Evolutionary conservation across 345 rosid species (phyloP), one percentile per base, ranked within the genome.

Genomic region (Cardiospermum halicacabum): DNA sequence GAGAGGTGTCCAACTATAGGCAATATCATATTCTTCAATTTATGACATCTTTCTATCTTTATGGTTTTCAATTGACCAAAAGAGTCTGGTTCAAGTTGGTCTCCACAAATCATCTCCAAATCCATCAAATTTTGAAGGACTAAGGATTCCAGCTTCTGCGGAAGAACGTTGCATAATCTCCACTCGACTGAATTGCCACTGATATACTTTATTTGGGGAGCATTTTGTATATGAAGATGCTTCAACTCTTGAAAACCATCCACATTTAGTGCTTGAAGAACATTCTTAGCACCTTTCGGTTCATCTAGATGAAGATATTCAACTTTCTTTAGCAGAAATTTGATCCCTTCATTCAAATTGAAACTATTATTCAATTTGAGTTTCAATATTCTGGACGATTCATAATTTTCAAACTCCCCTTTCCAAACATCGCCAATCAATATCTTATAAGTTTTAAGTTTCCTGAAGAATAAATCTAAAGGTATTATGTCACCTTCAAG

Each of bases 231-330:
- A 18, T 50, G 62, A 3, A 71, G 72, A 42, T 53, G 63, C 58
- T 64, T 71, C 66, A 69, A 40, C 5, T 2, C 36, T 2, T 28
- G 66, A 67, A 70, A 56, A 26, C 72, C 78, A 31, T 66, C 30
- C 16, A 15, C 10, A 27, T 60, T 66, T 7, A 75, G 43, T 16
- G 66, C 65, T 22, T 36, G 11, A 11, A 65, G 8, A n/a, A 64
- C 26, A 50, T 25, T 69, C 39, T 27, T 24, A 3, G 53, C n/a
- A 15, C 53, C 69, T 12, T 53, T 58, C 32, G 58, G 9, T 1
- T 37, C 49, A 24, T 11, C 53, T 3, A 76, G 60, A 56, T 21
- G 2, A 30, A 76, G 13, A 32, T 56, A 16, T 36, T 64, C 68
- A 49, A 68, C 27, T 43, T 10, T 32, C 53, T 55, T 60, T 55